Evolutionary conservation across 495 filamentous ascomycete species (phyloP).

Genomic region (Geoglossum glabrum): DNA sequence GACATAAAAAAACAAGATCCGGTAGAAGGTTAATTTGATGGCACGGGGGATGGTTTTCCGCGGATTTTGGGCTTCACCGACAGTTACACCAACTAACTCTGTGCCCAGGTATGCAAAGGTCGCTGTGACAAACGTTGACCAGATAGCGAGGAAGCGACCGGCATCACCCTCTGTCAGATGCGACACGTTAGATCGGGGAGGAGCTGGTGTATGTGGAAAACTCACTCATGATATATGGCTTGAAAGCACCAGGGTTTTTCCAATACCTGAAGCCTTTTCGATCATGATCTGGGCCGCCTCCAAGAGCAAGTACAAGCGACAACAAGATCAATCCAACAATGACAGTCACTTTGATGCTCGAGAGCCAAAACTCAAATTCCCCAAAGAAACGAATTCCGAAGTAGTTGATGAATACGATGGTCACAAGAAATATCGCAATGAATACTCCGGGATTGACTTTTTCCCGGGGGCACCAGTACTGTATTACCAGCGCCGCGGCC

Average conservation of each 20-base stretch:
- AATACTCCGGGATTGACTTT: conserved; percentile 52
- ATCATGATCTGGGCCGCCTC: conserved; percentile 53
- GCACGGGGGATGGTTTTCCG: conserved; percentile 21
- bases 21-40: background rate
- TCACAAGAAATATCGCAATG: conserved; percentile 45
- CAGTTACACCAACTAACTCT: conserved; percentile 56
- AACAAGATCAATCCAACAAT: conserved; percentile 46
- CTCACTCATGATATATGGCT: background rate
- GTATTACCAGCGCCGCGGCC: conserved; percentile 48
- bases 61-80: conserved; percentile 25
- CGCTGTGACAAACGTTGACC: conserved; percentile 40
- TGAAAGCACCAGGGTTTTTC: conserved; percentile 42
- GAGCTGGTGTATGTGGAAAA: background rate
- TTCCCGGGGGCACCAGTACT: conserved; percentile 43
- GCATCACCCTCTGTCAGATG: conserved; percentile 15
- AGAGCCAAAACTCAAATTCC: conserved; percentile 31
- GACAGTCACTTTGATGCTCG: conserved; percentile 41
- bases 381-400: conserved; percentile 28
- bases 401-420: conserved; percentile 41
- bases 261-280: conserved; percentile 57
- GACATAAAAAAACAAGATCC: conserved; percentile 19
- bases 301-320: conserved; percentile 47
- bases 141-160: conserved; percentile 51
- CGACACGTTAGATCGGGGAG: background rate
- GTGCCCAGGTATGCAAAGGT: conserved; percentile 74